Percentiles rank a stretch among this genome's conserved stretches.
Evolutionary conservation across 345 rosid species (phyloP).

Genomic region (Kernera saxatilis): DNA sequence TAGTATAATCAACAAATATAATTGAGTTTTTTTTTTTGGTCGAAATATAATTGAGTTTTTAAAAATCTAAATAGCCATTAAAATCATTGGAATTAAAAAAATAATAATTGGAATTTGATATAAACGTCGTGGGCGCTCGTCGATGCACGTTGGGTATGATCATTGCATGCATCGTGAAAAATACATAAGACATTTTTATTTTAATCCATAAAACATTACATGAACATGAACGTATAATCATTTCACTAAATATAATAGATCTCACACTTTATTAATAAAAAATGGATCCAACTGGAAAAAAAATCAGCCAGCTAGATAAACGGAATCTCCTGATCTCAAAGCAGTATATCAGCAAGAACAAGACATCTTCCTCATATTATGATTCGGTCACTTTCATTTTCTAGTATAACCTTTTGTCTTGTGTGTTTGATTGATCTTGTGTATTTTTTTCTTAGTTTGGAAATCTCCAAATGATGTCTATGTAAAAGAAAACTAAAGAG

Average conservation of each 20-base stretch:
- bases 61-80: not conserved
- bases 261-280: not conserved
- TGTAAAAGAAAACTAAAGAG: no score
- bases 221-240: not conserved
- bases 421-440: no score
- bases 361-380: no score
- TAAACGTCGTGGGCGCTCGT: constrained; percentile 21
- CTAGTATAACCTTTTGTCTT: no score
- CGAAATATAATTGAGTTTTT: not conserved
- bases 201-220: not conserved
- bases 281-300: not conserved
- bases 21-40: not conserved
- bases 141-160: constrained; percentile 25
- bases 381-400: no score
- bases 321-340: no score
- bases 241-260: not conserved
- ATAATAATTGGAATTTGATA: constrained; percentile 2
- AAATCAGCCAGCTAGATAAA: no score
- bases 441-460: no score
- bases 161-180: constrained; percentile 26
- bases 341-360: no score
- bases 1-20: no score
- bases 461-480: no score
- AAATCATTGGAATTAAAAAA: constrained; percentile 8
- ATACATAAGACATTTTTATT: not conserved